Percentiles rank a stretch among this genome's conserved stretches.
These are phyloP conservation scores for Cercospora citrullina DNA, from an alignment of 2,329 filamentous ascomycete species.

Conservation along the genomic window DNA sequence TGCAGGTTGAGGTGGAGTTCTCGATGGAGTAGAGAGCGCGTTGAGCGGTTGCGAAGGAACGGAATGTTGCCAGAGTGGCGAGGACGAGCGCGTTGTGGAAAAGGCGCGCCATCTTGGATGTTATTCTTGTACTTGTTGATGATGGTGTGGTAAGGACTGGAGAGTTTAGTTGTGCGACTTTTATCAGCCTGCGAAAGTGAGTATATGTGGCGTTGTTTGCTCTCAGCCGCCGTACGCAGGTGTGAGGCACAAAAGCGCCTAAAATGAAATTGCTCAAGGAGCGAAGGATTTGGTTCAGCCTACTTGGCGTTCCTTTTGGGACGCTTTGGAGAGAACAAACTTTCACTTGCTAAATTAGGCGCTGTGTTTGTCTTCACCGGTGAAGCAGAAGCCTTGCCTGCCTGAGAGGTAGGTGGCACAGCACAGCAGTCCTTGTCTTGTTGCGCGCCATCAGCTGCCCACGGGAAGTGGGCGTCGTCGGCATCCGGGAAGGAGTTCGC, in stretches of 20 bases:
- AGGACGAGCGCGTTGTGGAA: neutral
- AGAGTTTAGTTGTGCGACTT: neutral
- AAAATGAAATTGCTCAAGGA: neutral
- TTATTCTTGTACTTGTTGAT: neutral
- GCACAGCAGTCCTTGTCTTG: neutral
- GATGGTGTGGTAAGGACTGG: neutral
- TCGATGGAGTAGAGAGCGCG: constrained; percentile 69
- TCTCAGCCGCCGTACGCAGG: neutral
- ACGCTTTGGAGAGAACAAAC: neutral
- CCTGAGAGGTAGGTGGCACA: neutral
- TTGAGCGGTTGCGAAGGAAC: constrained; percentile 46
- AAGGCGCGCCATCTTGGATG: neutral
- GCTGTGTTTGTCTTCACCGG: neutral
- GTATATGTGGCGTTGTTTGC: neutral
- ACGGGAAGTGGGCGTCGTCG: neutral
- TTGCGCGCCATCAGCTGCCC: neutral
- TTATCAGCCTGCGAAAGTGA: neutral
- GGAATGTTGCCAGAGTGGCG: neutral
- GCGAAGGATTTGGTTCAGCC: neutral
- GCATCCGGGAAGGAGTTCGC: neutral
- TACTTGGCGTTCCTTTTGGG: neutral
- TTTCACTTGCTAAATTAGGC: neutral
- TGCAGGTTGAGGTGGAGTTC: constrained; percentile 74
- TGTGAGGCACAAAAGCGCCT: neutral
- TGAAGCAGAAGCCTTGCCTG: neutral